Base-by-base conservation (phyloP, 2,329 filamentous ascomycete genomes). In the Trichoderma endophyticum region DNA sequence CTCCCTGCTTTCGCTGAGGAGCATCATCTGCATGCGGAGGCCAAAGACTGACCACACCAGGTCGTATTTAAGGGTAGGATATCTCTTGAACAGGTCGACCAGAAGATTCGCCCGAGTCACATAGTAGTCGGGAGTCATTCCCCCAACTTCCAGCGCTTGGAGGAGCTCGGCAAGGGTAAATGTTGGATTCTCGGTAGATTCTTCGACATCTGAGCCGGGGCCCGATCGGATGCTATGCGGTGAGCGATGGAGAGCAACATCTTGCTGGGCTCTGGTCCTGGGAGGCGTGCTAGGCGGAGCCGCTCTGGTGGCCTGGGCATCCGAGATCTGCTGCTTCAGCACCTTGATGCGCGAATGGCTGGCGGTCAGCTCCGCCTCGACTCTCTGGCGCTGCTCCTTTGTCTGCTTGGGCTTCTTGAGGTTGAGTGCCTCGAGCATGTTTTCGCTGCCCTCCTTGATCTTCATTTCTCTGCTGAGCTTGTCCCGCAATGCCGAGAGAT, bases 381-480 rank as follows among this genome's bases (percentile, higher is more conserved):
- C 93, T 76, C 89, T 88, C 73, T 88, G 85, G 59, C 93, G 89
- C 79, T 95, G 93, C 73, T 95, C 95, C 80, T 95, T 97, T 74
- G 93, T 92, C 81, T 98, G 95, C 83, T 98, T 99, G 60, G 93
- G 92, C 81, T 97, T 98, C 83, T 99, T 99, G 59, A 91, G 89
- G 80, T 98, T 94, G 75, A 99, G 84, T 14, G 96, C 96, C 84
- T 99, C 96, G 51, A 99, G 86, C 89, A 99, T 91, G 80, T 99
- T 99, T 85, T 99, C 96, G 72, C 95, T 98, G 24, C 96, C 96
- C 77, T 95, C 93, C 82, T 97, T 98, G 80, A 99, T 98, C 86
- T 98, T 98, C 84, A 95, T 91, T 83, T 99, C 97, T 78, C 97
- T 95, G 76, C 94, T 95, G 75, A 99, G 91, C 78, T 92, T 89